Percentiles rank a stretch among this genome's conserved stretches.
phyloP scores from a whole-genome alignment of 163 green algal genomes.

The Scenedesmus sp. region DNA sequence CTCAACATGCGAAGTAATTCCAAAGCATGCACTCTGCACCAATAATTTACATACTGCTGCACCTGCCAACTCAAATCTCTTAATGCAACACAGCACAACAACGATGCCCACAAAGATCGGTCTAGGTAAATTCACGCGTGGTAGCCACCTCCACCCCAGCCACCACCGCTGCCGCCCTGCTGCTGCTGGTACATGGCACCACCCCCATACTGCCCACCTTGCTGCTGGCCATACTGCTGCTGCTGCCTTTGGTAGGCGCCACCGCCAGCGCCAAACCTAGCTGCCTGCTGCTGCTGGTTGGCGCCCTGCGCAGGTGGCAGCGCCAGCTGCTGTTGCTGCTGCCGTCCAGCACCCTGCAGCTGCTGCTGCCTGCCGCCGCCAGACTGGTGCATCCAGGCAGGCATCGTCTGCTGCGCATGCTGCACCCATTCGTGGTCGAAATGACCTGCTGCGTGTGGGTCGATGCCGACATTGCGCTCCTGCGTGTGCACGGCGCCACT shows the following conservation, averaged over 20 bases:
- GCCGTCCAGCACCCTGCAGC: not conserved
- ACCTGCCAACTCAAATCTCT: too few species aligned
- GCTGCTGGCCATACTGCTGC: constrained; percentile 18
- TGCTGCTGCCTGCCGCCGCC: constrained; percentile 1
- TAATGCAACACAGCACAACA: too few species aligned
- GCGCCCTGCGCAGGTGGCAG: not conserved
- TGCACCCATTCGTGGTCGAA: constrained; percentile 58
- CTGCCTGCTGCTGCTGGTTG: constrained; percentile 12
- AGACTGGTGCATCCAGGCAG: constrained; percentile 9
- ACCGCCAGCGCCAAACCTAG: not conserved
- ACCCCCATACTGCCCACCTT: not conserved
- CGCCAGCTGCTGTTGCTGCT: constrained; percentile 28
- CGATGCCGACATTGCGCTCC: constrained; percentile 49
- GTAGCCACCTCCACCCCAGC: not conserved
- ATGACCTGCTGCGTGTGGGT: not conserved
- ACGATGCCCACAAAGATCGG: too few species aligned
- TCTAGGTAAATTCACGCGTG: not conserved
- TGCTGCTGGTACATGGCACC: not conserved
- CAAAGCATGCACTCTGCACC: too few species aligned
- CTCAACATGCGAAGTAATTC: too few species aligned
- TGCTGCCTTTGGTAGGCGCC: constrained; percentile 18
- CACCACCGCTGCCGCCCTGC: not conserved
- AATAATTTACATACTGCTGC: too few species aligned
- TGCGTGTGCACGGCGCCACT: constrained; percentile 46
- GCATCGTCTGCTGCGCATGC: constrained; percentile 50